Percentiles rank a stretch among this genome's conserved stretches.
Evolutionary conservation across 2,329 filamentous ascomycete genomes (phyloP).

Genomic region (Coleophoma crateriformis): DNA sequence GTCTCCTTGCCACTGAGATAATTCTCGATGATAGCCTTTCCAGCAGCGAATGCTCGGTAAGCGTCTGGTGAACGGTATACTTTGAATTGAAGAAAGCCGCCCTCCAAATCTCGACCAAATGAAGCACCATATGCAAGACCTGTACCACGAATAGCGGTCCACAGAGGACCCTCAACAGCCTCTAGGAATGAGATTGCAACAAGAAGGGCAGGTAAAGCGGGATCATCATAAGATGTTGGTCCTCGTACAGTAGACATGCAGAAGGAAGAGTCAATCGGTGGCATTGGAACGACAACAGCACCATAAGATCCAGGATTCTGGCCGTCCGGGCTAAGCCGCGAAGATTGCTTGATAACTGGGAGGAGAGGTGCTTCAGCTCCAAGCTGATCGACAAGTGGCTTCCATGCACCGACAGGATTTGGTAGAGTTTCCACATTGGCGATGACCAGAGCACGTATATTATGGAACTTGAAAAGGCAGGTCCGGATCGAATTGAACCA

Average conservation of each 20-base stretch:
- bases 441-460: constrained; percentile 80
- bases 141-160: constrained; percentile 87
- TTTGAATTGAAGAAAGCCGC: constrained; percentile 74
- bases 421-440: constrained; percentile 71
- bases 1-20: constrained; percentile 65
- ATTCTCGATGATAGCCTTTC: constrained; percentile 67
- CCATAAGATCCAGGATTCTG: constrained; percentile 67
- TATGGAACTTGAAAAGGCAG: constrained; percentile 74
- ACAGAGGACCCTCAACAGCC: constrained; percentile 87
- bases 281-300: constrained; percentile 81
- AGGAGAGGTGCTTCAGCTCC: constrained; percentile 49
- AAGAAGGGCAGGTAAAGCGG: constrained; percentile 74
- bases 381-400: constrained; percentile 39
- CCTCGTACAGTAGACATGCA: constrained; percentile 71
- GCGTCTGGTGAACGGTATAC: constrained; percentile 89
- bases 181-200: constrained; percentile 90
- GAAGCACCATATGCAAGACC: constrained; percentile 87
- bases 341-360: constrained; percentile 64
- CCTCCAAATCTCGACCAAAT: constrained; percentile 73
- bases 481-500: constrained; percentile 74
- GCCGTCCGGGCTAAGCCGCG: constrained; percentile 72
- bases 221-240: constrained; percentile 68
- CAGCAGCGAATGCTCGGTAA: constrained; percentile 77
- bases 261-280: constrained; percentile 88
- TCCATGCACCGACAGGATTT: constrained; percentile 76